These are phyloP conservation scores for Pythium scleroteichum DNA, from an alignment of 352 stramenopile species.

Conservation along the genomic window DNA sequence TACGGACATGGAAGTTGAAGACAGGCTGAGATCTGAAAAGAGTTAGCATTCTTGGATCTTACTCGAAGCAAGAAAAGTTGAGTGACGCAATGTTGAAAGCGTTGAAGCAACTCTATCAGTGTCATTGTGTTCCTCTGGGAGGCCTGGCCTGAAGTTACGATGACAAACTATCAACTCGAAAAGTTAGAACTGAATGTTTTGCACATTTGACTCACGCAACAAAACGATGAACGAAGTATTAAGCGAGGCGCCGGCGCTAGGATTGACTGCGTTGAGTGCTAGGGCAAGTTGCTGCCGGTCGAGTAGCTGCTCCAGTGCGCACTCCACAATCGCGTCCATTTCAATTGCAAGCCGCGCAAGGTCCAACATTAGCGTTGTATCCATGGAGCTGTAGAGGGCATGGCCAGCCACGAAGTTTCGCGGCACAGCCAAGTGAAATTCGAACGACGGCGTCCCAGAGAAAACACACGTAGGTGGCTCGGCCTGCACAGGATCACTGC, in stretches of 20 bases:
- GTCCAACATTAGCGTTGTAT: constrained; percentile 33
- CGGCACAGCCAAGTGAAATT: constrained; percentile 30
- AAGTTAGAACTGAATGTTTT: no score
- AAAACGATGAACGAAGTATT: constrained; percentile 34
- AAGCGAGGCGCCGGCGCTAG: constrained; percentile 10
- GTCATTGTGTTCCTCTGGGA: constrained; percentile 5
- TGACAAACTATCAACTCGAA: no score
- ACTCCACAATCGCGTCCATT: constrained; percentile 38
- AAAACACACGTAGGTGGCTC: no score
- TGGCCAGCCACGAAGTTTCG: constrained; percentile 25
- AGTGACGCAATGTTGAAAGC: constrained; percentile 26
- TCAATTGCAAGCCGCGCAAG: constrained; percentile 31
- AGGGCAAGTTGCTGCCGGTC: constrained; percentile 28
- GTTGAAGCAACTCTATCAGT: background rate
- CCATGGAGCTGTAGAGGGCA: constrained; percentile 17
- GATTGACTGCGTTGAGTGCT: background rate
- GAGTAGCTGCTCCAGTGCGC: constrained; percentile 36
- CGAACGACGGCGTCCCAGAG: constrained; percentile 20
- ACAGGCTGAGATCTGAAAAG: no score
- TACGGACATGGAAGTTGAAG: no score
- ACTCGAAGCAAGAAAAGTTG: constrained; percentile 30
- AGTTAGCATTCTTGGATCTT: constrained; percentile 1
- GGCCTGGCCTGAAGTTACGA: constrained; percentile 6
- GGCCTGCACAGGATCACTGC: no score
- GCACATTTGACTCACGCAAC: constrained; percentile 31